A percentile compares a stretch with the other conserved stretches of the same genome.
These are phyloP conservation scores for Beauveria sp. DNA, from an alignment of 2,329 filamentous ascomycete species.

Conservation along the genomic window DNA sequence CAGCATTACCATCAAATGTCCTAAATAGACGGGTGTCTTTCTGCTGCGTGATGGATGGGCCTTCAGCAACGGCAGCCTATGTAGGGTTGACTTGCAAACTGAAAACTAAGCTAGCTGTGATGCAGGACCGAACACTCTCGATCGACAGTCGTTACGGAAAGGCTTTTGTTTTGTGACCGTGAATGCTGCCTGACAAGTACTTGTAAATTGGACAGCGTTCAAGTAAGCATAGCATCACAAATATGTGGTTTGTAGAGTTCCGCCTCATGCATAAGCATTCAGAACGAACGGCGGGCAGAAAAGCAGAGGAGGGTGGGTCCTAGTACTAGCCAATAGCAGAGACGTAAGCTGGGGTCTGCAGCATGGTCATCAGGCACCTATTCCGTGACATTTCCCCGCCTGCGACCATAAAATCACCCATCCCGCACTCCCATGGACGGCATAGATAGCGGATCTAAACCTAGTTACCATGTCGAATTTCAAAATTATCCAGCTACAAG, in stretches of 20 bases:
- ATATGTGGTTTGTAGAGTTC: not conserved
- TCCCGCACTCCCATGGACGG: not conserved
- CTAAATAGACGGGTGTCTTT: not conserved
- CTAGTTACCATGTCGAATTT: not conserved
- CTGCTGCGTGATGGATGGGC: not conserved
- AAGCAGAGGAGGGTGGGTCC: not conserved
- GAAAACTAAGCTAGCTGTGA: not conserved
- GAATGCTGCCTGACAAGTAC: not conserved
- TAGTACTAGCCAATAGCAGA: not conserved
- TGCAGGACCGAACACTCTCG: not conserved
- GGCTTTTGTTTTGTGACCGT: not conserved
- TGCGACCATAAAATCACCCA: not conserved
- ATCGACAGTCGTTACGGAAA: not conserved
- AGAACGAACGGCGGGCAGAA: not conserved
- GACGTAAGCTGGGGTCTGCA: not conserved
- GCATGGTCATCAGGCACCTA: not conserved
- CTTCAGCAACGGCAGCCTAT: not conserved
- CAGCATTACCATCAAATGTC: not conserved
- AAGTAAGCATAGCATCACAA: not conserved
- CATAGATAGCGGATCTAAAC: not conserved
- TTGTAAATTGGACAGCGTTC: not conserved
- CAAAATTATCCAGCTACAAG: not conserved
- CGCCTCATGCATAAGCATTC: not conserved
- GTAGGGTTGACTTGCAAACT: not conserved
- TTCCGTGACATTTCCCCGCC: not conserved